phyloP scores from a whole-genome alignment of 2,329 filamentous ascomycete species.

The Cercospora sp. region DNA sequence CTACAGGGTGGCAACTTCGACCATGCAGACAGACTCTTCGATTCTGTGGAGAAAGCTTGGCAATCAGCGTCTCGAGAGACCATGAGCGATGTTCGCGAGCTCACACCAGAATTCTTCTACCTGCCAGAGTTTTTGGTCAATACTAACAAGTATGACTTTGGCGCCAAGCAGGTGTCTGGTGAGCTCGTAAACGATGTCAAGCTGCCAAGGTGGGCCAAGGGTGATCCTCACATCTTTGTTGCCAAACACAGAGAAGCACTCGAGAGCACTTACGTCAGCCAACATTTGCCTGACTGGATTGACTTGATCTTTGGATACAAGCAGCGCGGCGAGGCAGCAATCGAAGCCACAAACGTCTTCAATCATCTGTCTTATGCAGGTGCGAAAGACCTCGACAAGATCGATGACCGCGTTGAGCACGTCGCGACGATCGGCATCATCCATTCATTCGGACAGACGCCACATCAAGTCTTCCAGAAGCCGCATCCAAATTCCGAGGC shows the following conservation, averaged over 20 bases:
- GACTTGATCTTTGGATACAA: conserved; percentile 93
- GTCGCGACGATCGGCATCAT: conserved; percentile 92
- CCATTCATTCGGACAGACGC: conserved; percentile 97
- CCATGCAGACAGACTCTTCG: conserved; percentile 92
- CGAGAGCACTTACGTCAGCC: conserved; percentile 88
- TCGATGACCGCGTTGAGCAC: conserved; percentile 82
- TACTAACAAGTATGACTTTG: conserved; percentile 91
- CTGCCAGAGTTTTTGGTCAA: conserved; percentile 94
- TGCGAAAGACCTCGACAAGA: conserved; percentile 86
- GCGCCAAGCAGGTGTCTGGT: conserved; percentile 75
- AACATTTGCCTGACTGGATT: conserved; percentile 90
- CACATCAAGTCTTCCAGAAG: conserved; percentile 86
- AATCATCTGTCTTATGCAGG: conserved; percentile 94
- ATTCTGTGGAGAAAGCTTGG: conserved; percentile 90
- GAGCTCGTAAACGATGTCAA: conserved; percentile 80
- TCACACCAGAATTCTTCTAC: conserved; percentile 97
- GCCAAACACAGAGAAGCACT: conserved; percentile 92
- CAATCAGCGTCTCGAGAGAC: conserved; percentile 83
- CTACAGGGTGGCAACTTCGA: conserved; percentile 96
- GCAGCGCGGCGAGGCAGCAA: conserved; percentile 86
- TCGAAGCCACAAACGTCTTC: conserved; percentile 92
- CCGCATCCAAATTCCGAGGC: conserved; percentile 72
- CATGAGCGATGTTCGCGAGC: conserved; percentile 89
- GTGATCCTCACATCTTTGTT: conserved; percentile 92
- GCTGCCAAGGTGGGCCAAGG: conserved; percentile 95